Evolutionary conservation across 164 flowering plant genomes (phyloP).

Genomic region (Berberis vulgaris): DNA sequence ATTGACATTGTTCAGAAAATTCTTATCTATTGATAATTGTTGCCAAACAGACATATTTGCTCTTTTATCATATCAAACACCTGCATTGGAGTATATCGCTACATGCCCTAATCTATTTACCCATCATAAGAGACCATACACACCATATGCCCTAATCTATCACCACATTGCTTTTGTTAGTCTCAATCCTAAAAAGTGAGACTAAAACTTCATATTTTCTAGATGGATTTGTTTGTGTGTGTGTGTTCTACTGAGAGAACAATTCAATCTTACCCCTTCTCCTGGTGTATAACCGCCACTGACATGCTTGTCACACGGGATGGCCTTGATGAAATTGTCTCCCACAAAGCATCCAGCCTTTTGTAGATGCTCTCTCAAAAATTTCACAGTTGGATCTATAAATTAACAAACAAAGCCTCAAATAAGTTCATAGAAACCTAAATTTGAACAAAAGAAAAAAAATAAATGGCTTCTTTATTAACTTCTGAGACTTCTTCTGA

Average conservation of each 20-base stretch:
- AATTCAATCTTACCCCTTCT: slow-evolving; percentile 46
- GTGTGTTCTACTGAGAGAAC: background rate
- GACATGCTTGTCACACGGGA: slow-evolving; percentile 36
- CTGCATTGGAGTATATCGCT: too few species aligned
- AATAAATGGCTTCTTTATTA: slow-evolving; percentile 5
- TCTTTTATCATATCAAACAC: too few species aligned
- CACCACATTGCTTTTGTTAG: too few species aligned
- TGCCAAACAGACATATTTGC: too few species aligned
- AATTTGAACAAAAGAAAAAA: background rate
- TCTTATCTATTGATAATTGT: too few species aligned
- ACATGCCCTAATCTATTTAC: too few species aligned
- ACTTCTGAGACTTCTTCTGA: slow-evolving; percentile 61
- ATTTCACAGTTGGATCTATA: slow-evolving; percentile 75
- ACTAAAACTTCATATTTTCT: background rate
- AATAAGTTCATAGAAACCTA: background rate
- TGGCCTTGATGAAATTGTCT: slow-evolving; percentile 65
- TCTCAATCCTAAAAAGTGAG: too few species aligned
- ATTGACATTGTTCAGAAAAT: too few species aligned
- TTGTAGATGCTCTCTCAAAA: slow-evolving; percentile 64
- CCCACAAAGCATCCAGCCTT: slow-evolving; percentile 64
- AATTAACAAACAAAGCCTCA: background rate
- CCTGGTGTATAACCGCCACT: slow-evolving; percentile 71
- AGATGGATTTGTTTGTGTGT: background rate
- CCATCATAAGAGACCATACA: too few species aligned
- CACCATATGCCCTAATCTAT: too few species aligned